Base-by-base conservation (phyloP, 257 asterid species). In the Jacaranda mimosifolia region DNA sequence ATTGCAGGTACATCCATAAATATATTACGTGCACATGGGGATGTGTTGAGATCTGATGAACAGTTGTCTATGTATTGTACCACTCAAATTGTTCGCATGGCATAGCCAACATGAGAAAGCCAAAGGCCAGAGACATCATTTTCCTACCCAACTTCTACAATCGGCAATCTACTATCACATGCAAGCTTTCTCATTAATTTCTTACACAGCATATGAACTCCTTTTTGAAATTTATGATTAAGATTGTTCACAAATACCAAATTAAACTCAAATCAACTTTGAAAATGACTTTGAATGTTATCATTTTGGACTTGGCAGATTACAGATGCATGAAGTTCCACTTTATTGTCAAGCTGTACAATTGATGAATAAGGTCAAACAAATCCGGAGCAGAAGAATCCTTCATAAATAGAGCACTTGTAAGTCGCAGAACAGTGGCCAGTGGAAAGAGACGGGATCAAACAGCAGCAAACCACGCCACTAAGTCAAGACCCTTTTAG, bases 21-120 rank as follows among this genome's bases (percentile, higher is more conserved):
- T 60, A 26, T 58, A 62, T 53, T 39, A 56, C 79, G 56, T 71
- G 79, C 59, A 76, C 74, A 21, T 70, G 56, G 77, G 42, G 45
- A 45, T 46, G 56, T 7, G 35, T 42, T 18, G 26, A 69, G 53
- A 71, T 73, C 56, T 73, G 57, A 45, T 57, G 26, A 63, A 55
- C 51, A 42, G 63, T 19, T 74, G 52, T 32, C 38, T 53, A 63
- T 7, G 18, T 35, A 68, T 45, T 38, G 9, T 15, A 66, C 45
- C 43, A 63, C 35, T 64, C 32, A 26, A 26, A 53, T 18, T 17
- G 58, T 43, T 39, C 55, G 38, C 69, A 63, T 19, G 69, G 36
- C 77, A 70, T 40, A 70, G 17, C 46, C 70, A 65, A 80, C 70
- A 63, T n/a, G 69, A 63, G 63, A 68, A 39, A 42, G 63, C 14